phyloP scores from a whole-genome alignment of 306 rosid genomes.

The Dryas drummondii region DNA sequence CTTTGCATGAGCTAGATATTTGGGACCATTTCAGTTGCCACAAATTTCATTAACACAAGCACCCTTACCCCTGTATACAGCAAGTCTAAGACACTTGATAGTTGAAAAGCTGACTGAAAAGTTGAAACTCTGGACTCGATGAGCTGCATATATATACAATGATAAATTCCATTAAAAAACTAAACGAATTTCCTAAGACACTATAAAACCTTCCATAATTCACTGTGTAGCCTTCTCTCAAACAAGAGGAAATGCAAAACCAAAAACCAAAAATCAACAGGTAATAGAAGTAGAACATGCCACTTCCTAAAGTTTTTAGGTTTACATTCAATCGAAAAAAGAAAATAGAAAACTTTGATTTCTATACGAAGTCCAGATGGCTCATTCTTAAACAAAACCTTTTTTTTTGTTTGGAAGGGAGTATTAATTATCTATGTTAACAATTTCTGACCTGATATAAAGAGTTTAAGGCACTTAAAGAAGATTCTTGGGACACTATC shows the following conservation, averaged over 20 bases:
- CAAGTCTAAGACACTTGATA: conserved; percentile 66
- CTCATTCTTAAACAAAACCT: background rate
- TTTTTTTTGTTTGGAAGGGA: background rate
- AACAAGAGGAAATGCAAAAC: background rate
- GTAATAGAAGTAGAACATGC: background rate
- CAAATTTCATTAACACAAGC: conserved; percentile 10
- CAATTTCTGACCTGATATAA: conserved; percentile 61
- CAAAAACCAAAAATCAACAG: background rate
- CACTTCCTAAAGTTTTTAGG: background rate
- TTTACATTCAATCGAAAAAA: background rate
- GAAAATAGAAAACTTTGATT: background rate
- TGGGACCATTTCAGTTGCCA: background rate
- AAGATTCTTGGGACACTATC: conserved; percentile 76
- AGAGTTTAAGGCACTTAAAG: conserved; percentile 67
- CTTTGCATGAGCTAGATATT: background rate
- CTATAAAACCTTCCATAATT: background rate
- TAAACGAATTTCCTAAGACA: background rate
- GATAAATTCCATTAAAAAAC: background rate
- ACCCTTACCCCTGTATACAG: conserved; percentile 55
- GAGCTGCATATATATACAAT: conserved; percentile 48
- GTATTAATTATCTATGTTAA: background rate
- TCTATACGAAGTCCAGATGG: background rate
- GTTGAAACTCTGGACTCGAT: conserved; percentile 78
- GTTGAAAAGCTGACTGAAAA: conserved; percentile 56
- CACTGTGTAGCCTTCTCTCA: background rate